Evolutionary conservation across 2,329 filamentous ascomycete genomes (phyloP), one percentile per base, ranked within the genome.

Genomic region (Hymenoscyphus infarciens): DNA sequence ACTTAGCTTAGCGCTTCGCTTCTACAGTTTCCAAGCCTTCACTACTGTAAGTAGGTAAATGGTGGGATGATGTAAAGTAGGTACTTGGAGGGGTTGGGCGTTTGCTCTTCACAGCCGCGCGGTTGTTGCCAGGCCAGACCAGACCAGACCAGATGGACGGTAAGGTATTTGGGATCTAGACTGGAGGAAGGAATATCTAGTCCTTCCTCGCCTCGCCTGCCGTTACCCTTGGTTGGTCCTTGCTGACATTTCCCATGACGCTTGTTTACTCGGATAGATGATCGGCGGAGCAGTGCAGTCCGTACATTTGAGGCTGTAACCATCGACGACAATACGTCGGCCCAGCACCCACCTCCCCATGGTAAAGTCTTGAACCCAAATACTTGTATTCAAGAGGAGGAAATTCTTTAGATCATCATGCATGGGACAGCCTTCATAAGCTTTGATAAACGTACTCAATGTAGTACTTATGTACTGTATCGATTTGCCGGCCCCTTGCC

Each of bases 41-140:
- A 22, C 10, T 19, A n/a, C n/a, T n/a, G n/a, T n/a, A n/a, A n/a
- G 42, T 49, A 25, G 11, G 10, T 27, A 27, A 27, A 27, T 19
- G 42, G n/a, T 35, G 10, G 33, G 33, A 35, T 35, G 33, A 35
- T 35, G 33, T 35, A 35, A 8, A 31, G 29, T 31, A 31, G 7
- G 29, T 31, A 31, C 29, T 8, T 31, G 29, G 29, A 31, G 39
- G 16, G 39, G 16, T 42, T 42, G 16, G 39, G 39, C 39, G 39
- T 42, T 19, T 42, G 39, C 39, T 42, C 39, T 42, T 42, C 57
- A 53, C 45, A 62, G 27, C 60, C 60, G 55, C 56, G 42, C 42
- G 45, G 45, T 29, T 61, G 38, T 33, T 33, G n/a, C 33, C 55
- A 56, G 15, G 11, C n/a, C n/a, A 56, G 15, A 22, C n/a, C n/a